Evolutionary conservation across 371 early-diverging fungal genomes (phyloP).

Genomic region (Rhizopus stolonifer): DNA sequence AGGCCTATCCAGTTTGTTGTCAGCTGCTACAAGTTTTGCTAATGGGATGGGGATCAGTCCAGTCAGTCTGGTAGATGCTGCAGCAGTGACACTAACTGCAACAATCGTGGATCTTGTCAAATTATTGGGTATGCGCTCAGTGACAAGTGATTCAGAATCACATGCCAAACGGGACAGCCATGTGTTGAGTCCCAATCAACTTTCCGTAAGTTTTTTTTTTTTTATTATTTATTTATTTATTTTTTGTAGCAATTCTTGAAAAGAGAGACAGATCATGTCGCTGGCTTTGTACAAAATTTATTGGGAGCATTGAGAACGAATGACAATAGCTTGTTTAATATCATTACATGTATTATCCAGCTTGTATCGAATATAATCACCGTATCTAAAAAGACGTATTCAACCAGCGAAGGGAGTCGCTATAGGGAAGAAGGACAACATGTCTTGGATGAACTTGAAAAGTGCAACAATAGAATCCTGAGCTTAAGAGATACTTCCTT

Average conservation of each 20-base stretch:
- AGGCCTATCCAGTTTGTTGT: constrained; percentile 68
- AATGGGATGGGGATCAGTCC: constrained; percentile 71
- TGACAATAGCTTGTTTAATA: constrained; percentile 19
- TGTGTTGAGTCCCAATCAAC: constrained; percentile 22
- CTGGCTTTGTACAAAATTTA: constrained; percentile 82
- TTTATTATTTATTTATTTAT: constrained; percentile 5
- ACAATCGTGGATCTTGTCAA: constrained; percentile 78
- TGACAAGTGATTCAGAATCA: constrained; percentile 7
- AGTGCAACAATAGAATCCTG: constrained; percentile 65
- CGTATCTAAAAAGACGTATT: constrained; percentile 46
- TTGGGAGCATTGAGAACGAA: constrained; percentile 65
- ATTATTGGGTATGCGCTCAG: constrained; percentile 54
- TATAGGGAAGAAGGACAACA: constrained; percentile 45
- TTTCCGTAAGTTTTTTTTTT: constrained; percentile 24
- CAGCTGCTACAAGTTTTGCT: constrained; percentile 79
- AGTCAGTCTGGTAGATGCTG: constrained; percentile 70
- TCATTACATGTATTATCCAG: constrained; percentile 71
- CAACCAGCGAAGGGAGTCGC: constrained; percentile 27
- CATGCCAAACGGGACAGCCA: background rate
- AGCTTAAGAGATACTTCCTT: constrained; percentile 62
- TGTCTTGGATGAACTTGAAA: constrained; percentile 69
- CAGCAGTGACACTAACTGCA: constrained; percentile 74
- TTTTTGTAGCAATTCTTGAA: constrained; percentile 68
- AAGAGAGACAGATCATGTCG: constrained; percentile 81
- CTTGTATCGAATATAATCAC: constrained; percentile 46